These are phyloP conservation scores for Paraphoma chrysanthemicola DNA, from an alignment of 2,329 filamentous ascomycete species.

Conservation along the genomic window DNA sequence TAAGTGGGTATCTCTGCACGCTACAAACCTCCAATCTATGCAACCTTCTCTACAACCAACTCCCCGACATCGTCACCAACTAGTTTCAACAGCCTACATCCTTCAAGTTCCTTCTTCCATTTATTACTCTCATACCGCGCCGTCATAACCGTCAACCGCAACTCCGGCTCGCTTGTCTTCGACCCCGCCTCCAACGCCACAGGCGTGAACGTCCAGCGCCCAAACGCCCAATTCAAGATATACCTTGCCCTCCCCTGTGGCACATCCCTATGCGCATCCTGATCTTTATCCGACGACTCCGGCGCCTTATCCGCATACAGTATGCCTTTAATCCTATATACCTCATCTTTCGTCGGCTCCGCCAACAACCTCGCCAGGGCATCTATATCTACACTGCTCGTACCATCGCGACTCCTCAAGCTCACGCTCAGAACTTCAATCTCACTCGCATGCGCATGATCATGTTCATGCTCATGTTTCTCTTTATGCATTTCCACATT, in stretches of 20 bases:
- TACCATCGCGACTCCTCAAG: slow-evolving; percentile 57
- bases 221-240: slow-evolving; percentile 98
- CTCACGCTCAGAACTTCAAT: slow-evolving; percentile 91
- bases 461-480: slow-evolving; percentile 47
- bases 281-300: slow-evolving; percentile 53
- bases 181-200: slow-evolving; percentile 45
- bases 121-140: slow-evolving; percentile 75
- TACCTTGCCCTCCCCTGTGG: slow-evolving; percentile 62
- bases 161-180: slow-evolving; percentile 58
- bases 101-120: slow-evolving; percentile 77
- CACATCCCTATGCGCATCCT: slow-evolving; percentile 45
- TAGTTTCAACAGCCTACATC: slow-evolving; percentile 53
- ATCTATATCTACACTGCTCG: slow-evolving; percentile 68
- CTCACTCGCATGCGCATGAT: slow-evolving; percentile 76
- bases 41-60: slow-evolving; percentile 29
- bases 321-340: slow-evolving; percentile 90
- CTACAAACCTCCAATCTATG: not conserved
- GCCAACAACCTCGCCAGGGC: slow-evolving; percentile 64
- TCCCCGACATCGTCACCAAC: slow-evolving; percentile 26
- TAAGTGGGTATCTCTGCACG: not conserved
- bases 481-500: slow-evolving; percentile 51
- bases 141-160: slow-evolving; percentile 79
- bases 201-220: slow-evolving; percentile 87
- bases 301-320: slow-evolving; percentile 56
- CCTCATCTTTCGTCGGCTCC: slow-evolving; percentile 85